Percentiles rank a stretch among this genome's conserved stretches.
phyloP scores from a whole-genome alignment of 345 rosid species.

The Eucalyptus marginata region DNA sequence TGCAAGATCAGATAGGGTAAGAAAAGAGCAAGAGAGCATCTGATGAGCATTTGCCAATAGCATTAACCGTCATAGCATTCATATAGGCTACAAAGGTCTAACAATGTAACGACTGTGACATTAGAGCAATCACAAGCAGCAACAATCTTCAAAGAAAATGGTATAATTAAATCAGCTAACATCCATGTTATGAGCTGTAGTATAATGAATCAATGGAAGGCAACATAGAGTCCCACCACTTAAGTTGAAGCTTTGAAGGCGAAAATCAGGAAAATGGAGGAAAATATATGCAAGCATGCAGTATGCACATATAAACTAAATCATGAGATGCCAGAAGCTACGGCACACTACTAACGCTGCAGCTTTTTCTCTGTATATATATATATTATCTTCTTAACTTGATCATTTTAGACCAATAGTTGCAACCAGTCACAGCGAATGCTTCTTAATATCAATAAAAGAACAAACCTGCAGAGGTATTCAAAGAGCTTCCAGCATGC shows the following conservation, averaged over 20 bases:
- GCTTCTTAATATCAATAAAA: not conserved
- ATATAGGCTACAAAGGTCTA: not conserved
- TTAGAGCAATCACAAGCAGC: not conserved
- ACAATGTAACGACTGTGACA: not conserved
- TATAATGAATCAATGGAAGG: not conserved
- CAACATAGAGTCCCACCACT: not conserved
- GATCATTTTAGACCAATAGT: not conserved
- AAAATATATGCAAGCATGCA: not conserved
- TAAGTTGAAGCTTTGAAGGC: not conserved
- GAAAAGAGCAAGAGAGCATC: not conserved
- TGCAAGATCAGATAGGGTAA: not conserved
- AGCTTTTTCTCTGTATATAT: not conserved
- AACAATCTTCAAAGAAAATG: not conserved
- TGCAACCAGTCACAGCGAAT: not conserved
- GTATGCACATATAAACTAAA: not conserved
- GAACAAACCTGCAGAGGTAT: constrained; percentile 21
- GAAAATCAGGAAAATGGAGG: not conserved
- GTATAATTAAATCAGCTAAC: not conserved
- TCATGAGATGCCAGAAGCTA: not conserved
- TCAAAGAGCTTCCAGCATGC: constrained; percentile 1
- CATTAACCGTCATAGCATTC: not conserved
- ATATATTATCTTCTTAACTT: not conserved
- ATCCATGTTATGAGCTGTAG: not conserved
- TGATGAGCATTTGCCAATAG: not conserved
- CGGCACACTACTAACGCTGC: not conserved